phyloP scores from a whole-genome alignment of 352 stramenopile species.

The Globisporangium okanoganense region DNA sequence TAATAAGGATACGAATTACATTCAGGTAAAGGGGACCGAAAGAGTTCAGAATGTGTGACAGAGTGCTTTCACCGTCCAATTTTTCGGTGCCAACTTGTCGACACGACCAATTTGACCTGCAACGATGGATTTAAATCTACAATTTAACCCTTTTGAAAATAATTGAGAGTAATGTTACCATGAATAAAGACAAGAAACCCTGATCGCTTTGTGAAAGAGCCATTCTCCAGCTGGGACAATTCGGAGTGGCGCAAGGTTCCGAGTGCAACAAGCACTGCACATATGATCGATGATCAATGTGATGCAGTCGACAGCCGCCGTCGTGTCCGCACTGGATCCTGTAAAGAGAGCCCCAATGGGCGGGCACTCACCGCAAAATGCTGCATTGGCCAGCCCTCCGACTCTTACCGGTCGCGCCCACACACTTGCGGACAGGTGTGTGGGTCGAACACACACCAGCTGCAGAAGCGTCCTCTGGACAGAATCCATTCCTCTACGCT shows the following conservation, averaged over 20 bases:
- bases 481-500: neutral
- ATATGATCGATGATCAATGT: neutral
- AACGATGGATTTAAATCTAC: neutral
- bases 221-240: constrained; percentile 16
- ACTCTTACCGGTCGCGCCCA: neutral
- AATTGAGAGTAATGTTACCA: neutral
- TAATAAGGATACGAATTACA: neutral
- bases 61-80: neutral
- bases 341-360: neutral
- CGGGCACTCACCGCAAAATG: neutral
- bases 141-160: neutral
- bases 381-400: neutral
- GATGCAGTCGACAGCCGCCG: neutral
- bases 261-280: constrained; percentile 1
- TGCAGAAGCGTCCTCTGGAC: constrained; percentile 1
- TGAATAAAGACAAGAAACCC: neutral
- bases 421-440: neutral
- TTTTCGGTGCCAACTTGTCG: neutral
- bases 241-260: constrained; percentile 8
- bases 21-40: neutral
- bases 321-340: neutral
- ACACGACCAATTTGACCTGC: neutral
- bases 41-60: neutral
- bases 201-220: constrained; percentile 4
- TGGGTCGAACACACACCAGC: neutral